Percentiles rank a stretch among this genome's conserved stretches.
phyloP scores from a whole-genome alignment of 2,329 filamentous ascomycete species.

The Lasiodiplodia citricola region DNA sequence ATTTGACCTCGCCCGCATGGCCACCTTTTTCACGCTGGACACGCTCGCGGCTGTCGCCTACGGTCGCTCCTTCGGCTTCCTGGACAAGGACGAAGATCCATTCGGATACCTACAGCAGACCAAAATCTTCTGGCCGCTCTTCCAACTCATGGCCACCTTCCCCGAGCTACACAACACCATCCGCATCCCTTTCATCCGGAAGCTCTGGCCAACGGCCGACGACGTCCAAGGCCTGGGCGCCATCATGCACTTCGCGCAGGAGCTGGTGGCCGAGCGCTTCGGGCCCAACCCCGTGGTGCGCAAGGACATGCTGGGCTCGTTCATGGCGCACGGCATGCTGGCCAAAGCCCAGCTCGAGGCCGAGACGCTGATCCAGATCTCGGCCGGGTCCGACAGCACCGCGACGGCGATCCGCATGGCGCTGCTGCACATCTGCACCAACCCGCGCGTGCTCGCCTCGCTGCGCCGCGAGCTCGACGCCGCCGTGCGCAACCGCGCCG shows the following conservation, averaged over 20 bases:
- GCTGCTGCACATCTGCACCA: slow-evolving; percentile 59
- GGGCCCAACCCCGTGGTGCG: slow-evolving; percentile 48
- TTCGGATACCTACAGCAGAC: slow-evolving; percentile 56
- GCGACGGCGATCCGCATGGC: slow-evolving; percentile 61
- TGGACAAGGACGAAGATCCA: slow-evolving; percentile 53
- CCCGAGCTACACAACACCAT: slow-evolving; percentile 51
- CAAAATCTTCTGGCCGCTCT: slow-evolving; percentile 49
- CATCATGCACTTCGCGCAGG: slow-evolving; percentile 46
- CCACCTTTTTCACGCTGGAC: slow-evolving; percentile 49
- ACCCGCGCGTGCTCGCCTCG: slow-evolving; percentile 51
- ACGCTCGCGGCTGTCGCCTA: slow-evolving; percentile 50
- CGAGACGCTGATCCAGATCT: slow-evolving; percentile 53
- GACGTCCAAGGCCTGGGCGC: slow-evolving; percentile 29
- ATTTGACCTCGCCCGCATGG: slow-evolving; percentile 41
- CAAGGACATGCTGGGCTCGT: slow-evolving; percentile 60
- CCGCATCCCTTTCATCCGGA: slow-evolving; percentile 47
- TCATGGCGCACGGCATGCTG: slow-evolving; percentile 49
- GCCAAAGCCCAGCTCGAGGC: slow-evolving; percentile 49
- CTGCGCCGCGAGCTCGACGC: slow-evolving; percentile 55
- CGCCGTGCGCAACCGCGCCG: slow-evolving; percentile 44
- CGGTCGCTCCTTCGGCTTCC: slow-evolving; percentile 55
- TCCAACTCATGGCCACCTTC: slow-evolving; percentile 52
- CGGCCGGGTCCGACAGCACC: slow-evolving; percentile 64
- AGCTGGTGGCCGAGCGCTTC: slow-evolving; percentile 55
- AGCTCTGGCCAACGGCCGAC: slow-evolving; percentile 6